Base-by-base conservation (phyloP, 305 asterid genomes). In the Fraxinus latifolia region DNA sequence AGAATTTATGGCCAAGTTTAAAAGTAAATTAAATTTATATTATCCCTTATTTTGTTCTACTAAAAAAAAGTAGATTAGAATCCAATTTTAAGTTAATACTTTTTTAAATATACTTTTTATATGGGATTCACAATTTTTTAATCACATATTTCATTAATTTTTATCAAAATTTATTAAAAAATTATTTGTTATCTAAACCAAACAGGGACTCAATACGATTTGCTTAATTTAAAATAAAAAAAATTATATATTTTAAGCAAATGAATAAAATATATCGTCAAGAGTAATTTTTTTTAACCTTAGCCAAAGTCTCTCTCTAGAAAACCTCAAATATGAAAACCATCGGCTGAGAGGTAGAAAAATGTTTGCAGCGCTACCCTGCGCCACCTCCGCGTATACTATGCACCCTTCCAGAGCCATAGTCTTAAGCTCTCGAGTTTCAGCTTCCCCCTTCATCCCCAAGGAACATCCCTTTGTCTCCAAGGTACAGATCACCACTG, bases 381-480 rank as follows among this genome's bases (percentile, higher is more conserved):
- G 81, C 60, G 81, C 89, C 85, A 19, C 82, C 79, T 68, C 90
- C 70, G 82, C 84, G 83, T 81, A 68, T 84, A 88, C 89, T 11
- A 39, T 84, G 81, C 87, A 11, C 77, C 62, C 76, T 39, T 50
- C 68, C 27, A 76, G 80, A 1, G 79, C 84, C 80, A 47, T 74
- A 50, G 80, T 80, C 76, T 76, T 82, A 21, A 78, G 80, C 78
- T 70, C 74, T 83, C 89, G 85, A 33, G 72, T 70, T 23, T 78
- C 90, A 31, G 76, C 86, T 36, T 71, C 85, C 34, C 81, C 89
- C 72, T 82, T 68, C 87, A 53, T 80, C 15, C 76, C 50, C 42
- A 72, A 81, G 71, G 91, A 82, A 77, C 83, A 83, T 80, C 90
- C 88, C 42, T 91, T 94, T 85, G 93, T 87, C 19, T 93, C 96